A percentile compares a stretch with the other conserved stretches of the same genome.
phyloP scores from a whole-genome alignment of 1,284 basidiomycete species.

The Ceratobasidium sp. region DNA sequence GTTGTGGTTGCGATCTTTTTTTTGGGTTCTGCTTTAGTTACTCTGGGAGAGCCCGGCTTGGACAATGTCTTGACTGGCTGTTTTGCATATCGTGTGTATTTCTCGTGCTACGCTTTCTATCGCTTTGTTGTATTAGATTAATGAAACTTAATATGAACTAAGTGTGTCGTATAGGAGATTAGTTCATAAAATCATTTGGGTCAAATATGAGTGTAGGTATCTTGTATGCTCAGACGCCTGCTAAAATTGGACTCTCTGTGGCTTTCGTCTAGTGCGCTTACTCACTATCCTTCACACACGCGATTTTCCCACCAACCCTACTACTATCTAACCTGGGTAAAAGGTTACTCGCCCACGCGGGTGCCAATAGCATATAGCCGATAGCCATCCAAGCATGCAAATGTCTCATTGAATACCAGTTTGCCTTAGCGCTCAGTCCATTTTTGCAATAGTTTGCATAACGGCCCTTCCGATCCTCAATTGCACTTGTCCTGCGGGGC shows the following conservation, averaged over 20 bases:
- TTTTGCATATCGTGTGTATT: background rate
- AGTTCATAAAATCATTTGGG: too few relatives aligned
- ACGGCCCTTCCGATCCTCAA: constrained; percentile 50
- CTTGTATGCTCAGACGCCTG: constrained; percentile 81
- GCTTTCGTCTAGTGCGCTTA: constrained; percentile 52
- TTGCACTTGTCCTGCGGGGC: constrained; percentile 24
- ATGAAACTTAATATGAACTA: too few relatives aligned
- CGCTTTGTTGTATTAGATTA: constrained; percentile 40
- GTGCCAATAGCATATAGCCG: constrained; percentile 88
- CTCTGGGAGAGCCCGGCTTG: background rate
- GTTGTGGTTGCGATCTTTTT: too few relatives aligned
- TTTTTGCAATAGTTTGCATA: constrained; percentile 56
- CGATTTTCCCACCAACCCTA: constrained; percentile 92
- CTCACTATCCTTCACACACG: constrained; percentile 92
- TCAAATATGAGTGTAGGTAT: constrained; percentile 90
- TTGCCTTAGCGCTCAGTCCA: constrained; percentile 12
- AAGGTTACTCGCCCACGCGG: constrained; percentile 85
- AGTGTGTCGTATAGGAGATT: too few relatives aligned
- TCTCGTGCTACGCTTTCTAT: background rate
- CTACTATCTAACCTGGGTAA: constrained; percentile 87
- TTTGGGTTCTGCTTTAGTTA: background rate
- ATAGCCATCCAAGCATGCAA: constrained; percentile 58
- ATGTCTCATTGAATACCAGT: constrained; percentile 20
- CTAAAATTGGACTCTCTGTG: constrained; percentile 68
- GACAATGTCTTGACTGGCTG: constrained; percentile 5